Base-by-base conservation (phyloP, 2,329 filamentous ascomycete species). In the Colletotrichum higginsianum region DNA sequence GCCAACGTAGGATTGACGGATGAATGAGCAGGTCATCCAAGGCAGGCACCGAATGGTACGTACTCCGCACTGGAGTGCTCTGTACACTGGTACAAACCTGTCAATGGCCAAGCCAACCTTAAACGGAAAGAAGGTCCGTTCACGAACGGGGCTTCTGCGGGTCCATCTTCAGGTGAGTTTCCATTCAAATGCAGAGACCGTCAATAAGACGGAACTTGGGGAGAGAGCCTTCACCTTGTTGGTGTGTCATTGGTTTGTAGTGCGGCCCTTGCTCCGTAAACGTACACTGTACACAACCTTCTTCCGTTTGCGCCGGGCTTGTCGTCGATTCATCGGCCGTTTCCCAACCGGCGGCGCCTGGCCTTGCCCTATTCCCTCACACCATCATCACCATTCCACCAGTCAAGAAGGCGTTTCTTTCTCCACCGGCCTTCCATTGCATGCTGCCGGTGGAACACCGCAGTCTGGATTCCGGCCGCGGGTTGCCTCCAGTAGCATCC, bases 311-410 rank as follows among this genome's bases (percentile, higher is more conserved):
- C 40, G 16, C 40, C 49, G 13, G 21, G 42, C 61, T 53, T 58
- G 64, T 62, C 52, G 42, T 58, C 26, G 50, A 58, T 71, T 57
- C 38, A 49, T 71, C 63, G 58, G 57, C 68, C 55, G 26, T 35
- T 21, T 46, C 26, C 35, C 18, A 15, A 53, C 47, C 52, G 52
- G 44, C 42, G 30, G 44, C 50, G 30, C 30, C 30, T 49, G 61
- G 53, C 53, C 49, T 52, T 30, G 40, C 23, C 8, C 56, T 68
- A 67, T 60, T 71, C 57, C 68, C 68, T 71, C 68, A 71, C 68
- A 71, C 68, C 68, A 47, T 71, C 68, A 63, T 50, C 38, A 46
- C 42, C 23, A 8, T 35, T 35, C 30, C 8, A 35, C 30, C 30
- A 35, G 30, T 35, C 30, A 35, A 35, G 52, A 63, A 52, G 18